Conservation (phyloP, 352 stramenopile species). For the Globisporangium parvum region DNA sequence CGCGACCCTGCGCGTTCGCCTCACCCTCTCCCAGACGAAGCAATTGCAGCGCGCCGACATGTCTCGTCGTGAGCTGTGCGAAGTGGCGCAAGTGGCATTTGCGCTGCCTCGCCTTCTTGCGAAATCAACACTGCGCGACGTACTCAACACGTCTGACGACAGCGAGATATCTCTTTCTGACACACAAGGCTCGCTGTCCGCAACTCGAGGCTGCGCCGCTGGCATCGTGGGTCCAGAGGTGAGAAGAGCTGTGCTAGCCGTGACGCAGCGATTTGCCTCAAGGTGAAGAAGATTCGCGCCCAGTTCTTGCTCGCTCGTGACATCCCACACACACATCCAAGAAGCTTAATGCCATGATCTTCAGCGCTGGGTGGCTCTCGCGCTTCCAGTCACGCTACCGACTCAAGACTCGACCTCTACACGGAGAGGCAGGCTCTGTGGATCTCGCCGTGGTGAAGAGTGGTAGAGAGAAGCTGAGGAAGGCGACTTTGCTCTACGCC, state of each 20-base stretch:
- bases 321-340: background rate
- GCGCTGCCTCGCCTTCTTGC: background rate
- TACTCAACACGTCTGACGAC: background rate
- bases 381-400: background rate
- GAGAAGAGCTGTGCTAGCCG: background rate
- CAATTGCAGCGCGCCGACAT: background rate
- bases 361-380: background rate
- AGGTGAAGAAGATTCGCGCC: background rate
- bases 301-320: background rate
- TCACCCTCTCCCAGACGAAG: background rate
- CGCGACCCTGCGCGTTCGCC: background rate
- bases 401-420: too few relatives aligned
- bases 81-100: background rate
- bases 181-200: background rate
- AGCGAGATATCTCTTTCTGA: background rate
- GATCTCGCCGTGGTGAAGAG: too few relatives aligned
- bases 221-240: background rate
- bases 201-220: background rate
- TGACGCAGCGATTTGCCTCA: background rate
- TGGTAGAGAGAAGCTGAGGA: too few relatives aligned
- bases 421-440: too few relatives aligned
- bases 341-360: background rate
- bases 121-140: background rate
- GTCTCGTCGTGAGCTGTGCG: constrained; percentile 1
- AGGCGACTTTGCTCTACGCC: too few relatives aligned